Evolutionary conservation across 495 filamentous ascomycete species (phyloP), one percentile per base, ranked within the genome.

Genomic region (Aspergillus campestris): DNA sequence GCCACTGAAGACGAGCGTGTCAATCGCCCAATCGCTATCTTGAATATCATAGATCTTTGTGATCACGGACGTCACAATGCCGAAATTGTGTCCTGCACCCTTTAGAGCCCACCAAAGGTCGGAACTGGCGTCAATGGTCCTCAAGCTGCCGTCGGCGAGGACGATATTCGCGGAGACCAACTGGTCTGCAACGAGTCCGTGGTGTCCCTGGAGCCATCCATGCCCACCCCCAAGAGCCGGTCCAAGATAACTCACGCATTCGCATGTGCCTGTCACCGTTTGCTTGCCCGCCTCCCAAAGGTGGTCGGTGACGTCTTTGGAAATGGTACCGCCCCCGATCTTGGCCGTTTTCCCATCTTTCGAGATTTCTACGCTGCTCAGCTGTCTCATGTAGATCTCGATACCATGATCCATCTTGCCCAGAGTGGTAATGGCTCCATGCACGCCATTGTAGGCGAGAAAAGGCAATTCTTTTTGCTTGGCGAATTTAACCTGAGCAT

Each of bases 51-150:
- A 76, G 38, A 77, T 61, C 56, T 73, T 73, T 34, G 51, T 50
- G 15, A 65, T 71, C 29, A 73, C 53, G 7, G 66, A 71, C 9
- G 65, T 64, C 18, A 83, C 71, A 53, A 82, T 75, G 39, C 78
- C 80, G 44, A 82, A 82, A 57, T 82, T 82, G 53, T 79, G 73
- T 5, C 79, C 79, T 30, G 78, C 79, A 5, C 80, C 80, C 37
- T 65, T 61, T 41, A 83, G 53, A 7, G 66, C 78, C 74, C 76
- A 80, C 55, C 62, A 81, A 40, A 81, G 68, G 18, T 80, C 71
- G 7, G 69, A 58, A 39, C 59, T 56, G 6, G 59, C 37, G 35
- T 69, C 71, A 7, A 65, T 51, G 1, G 53, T 64, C 11, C 59
- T 49, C 12, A 55, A 50, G 2, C 46, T 60, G 9, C 80, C 82